A percentile compares a stretch with the other conserved stretches of the same genome.
Evolutionary conservation across 441 rosid species (phyloP).

Genomic region (Brassica balearica): DNA sequence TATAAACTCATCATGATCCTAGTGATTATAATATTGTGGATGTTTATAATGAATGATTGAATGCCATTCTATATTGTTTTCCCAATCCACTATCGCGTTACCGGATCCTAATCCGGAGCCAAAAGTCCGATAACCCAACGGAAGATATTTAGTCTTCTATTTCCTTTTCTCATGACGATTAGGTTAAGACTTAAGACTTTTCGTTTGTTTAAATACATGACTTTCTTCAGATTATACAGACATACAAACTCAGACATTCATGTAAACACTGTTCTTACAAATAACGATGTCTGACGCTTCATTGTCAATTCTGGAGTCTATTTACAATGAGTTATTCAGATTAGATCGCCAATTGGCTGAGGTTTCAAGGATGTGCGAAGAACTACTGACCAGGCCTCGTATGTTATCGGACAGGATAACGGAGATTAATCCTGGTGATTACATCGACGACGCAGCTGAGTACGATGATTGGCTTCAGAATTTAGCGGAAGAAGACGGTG

Average conservation of each 20-base stretch:
- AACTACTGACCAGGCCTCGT: constrained; percentile 51
- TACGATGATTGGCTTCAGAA: constrained; percentile 69
- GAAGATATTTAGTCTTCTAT: too few relatives aligned
- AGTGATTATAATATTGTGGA: too few relatives aligned
- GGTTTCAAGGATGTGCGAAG: constrained; percentile 45
- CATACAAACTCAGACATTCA: neutral
- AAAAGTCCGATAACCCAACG: too few relatives aligned
- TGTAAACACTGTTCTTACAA: neutral
- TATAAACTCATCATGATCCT: too few relatives aligned
- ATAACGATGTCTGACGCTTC: constrained; percentile 1
- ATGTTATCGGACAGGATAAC: constrained; percentile 56
- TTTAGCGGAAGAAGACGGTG: constrained; percentile 67
- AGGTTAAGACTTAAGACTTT: neutral
- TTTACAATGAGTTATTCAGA: neutral
- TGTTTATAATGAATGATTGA: too few relatives aligned
- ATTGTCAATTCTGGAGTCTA: neutral
- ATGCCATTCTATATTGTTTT: too few relatives aligned
- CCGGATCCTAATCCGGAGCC: too few relatives aligned
- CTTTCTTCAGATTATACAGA: neutral
- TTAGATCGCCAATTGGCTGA: constrained; percentile 63
- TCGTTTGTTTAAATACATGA: neutral
- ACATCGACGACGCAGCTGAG: constrained; percentile 64
- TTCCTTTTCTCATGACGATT: too few relatives aligned
- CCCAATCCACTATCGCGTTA: too few relatives aligned
- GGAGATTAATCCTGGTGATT: constrained; percentile 67